phyloP scores from a whole-genome alignment of 2,329 filamentous ascomycete genomes.

The Ceratocystis ficicola region DNA sequence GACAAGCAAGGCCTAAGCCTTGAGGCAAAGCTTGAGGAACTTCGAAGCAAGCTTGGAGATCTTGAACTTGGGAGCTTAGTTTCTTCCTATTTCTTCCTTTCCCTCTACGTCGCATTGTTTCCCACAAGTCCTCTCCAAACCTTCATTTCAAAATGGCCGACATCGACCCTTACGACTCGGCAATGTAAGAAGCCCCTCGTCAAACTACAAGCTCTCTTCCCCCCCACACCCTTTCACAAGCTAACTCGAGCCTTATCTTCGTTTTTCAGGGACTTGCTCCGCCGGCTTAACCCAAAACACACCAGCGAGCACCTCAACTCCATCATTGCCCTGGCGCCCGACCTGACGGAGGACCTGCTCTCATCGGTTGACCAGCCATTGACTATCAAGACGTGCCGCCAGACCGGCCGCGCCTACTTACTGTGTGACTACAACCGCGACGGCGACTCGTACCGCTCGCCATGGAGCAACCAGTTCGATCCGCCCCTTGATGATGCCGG shows the following conservation, averaged over 20 bases:
- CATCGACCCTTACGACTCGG: constrained; percentile 61
- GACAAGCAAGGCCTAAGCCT: neutral
- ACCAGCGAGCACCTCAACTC: constrained; percentile 77
- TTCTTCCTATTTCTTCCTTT: neutral
- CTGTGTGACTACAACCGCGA: constrained; percentile 99
- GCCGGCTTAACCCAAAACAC: constrained; percentile 88
- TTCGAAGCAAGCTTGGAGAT: constrained; percentile 8
- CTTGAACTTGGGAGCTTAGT: neutral
- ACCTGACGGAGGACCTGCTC: constrained; percentile 92
- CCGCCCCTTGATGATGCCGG: constrained; percentile 59
- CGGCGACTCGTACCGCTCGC: constrained; percentile 91
- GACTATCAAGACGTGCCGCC: constrained; percentile 69
- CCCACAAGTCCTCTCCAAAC: neutral
- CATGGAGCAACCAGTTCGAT: constrained; percentile 99
- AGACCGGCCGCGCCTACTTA: constrained; percentile 86
- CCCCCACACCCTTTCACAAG: constrained; percentile 7
- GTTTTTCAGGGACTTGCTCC: constrained; percentile 73
- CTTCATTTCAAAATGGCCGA: constrained; percentile 33
- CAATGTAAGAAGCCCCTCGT: constrained; percentile 45
- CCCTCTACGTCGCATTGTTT: neutral
- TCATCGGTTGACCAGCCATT: constrained; percentile 96
- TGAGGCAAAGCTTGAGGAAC: neutral
- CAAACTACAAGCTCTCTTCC: constrained; percentile 3
- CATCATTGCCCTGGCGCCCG: constrained; percentile 78
- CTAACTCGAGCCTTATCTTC: constrained; percentile 15